phyloP scores from a whole-genome alignment of 352 stramenopile species.

The Pythium apleroticum region DNA sequence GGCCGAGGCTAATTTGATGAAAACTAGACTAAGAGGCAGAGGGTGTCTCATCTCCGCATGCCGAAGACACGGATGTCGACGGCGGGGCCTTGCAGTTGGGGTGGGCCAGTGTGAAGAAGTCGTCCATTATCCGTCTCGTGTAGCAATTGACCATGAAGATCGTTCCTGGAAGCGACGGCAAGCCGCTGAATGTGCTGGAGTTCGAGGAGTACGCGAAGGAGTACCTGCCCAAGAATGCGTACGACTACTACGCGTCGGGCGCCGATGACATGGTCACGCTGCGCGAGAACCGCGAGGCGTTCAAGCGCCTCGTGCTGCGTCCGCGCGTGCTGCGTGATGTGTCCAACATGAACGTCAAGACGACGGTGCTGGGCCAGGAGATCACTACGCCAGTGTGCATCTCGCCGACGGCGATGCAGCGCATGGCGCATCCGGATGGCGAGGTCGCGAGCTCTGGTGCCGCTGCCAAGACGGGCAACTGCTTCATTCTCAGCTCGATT shows the following conservation, averaged over 20 bases:
- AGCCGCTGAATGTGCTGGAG: conserved; percentile 88
- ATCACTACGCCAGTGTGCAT: conserved; percentile 94
- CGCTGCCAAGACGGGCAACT: conserved; percentile 79
- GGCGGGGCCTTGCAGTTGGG: background rate
- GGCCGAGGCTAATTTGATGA: background rate
- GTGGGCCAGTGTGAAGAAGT: background rate
- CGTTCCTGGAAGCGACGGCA: conserved; percentile 68
- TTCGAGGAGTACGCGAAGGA: conserved; percentile 88
- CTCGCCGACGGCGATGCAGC: conserved; percentile 89
- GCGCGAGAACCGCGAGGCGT: conserved; percentile 84
- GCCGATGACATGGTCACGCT: conserved; percentile 92
- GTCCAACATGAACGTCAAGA: conserved; percentile 90
- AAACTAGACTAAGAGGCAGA: background rate
- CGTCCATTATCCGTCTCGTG: background rate
- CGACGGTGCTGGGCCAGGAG: conserved; percentile 89
- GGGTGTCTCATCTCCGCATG: background rate
- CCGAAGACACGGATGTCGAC: background rate
- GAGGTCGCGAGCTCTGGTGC: conserved; percentile 87
- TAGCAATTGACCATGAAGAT: conserved; percentile 40
- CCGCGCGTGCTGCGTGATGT: conserved; percentile 93
- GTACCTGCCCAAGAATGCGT: conserved; percentile 91
- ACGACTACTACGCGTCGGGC: conserved; percentile 92
- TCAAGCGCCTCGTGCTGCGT: conserved; percentile 92
- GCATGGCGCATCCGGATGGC: conserved; percentile 95
- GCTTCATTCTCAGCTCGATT: conserved; percentile 93